Conservation (phyloP, 1,284 basidiomycete species). For the Mrakiaceae sp. region DNA sequence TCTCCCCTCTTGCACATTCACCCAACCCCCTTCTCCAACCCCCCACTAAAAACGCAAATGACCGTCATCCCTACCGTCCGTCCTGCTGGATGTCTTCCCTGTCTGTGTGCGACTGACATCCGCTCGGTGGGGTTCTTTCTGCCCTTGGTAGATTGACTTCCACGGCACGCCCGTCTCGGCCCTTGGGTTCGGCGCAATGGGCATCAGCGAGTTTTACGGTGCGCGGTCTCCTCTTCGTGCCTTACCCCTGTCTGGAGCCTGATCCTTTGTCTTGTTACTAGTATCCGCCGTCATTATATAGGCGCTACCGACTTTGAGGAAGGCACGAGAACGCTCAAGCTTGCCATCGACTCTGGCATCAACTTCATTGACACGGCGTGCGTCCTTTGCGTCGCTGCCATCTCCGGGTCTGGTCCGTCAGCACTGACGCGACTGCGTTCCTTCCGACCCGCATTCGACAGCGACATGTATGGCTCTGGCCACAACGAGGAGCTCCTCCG, state of each 20-base stretch:
- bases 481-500: constrained; percentile 13
- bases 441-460: neutral
- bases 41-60: no score
- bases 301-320: neutral
- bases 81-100: no score
- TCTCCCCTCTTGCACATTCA: no score
- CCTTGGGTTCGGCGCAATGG: constrained; percentile 5
- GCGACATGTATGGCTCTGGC: neutral
- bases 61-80: no score
- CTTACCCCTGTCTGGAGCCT: no score
- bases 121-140: no score
- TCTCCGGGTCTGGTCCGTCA: neutral
- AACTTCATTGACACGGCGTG: constrained; percentile 5
- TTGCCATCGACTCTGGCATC: neutral
- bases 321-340: neutral
- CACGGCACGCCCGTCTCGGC: neutral
- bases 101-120: no score
- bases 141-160: neutral
- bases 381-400: neutral
- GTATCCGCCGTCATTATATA: neutral
- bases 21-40: no score
- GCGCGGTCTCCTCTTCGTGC: neutral
- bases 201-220: constrained; percentile 7
- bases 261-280: no score
- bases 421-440: neutral